Evolutionary conservation across 805 yeast species (phyloP).

Genomic region (Blastobotrys robertii): DNA sequence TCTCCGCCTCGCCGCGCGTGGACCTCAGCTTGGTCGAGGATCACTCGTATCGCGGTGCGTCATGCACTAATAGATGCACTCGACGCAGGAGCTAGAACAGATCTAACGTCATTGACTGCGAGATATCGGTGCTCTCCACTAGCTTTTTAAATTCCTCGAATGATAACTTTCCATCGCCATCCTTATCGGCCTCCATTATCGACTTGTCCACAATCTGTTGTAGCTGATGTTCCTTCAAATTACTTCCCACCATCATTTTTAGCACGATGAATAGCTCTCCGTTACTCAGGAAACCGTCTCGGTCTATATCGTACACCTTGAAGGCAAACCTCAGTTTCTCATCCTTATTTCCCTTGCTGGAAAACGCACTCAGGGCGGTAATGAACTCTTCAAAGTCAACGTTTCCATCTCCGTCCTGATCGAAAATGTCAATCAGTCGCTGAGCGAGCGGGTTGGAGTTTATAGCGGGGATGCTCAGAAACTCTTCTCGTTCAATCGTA

Average conservation of each 20-base stretch:
- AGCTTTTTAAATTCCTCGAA: conserved; percentile 72
- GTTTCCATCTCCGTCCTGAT: conserved; percentile 83
- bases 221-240: conserved; percentile 73
- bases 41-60: too few relatives aligned
- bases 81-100: conserved; percentile 21
- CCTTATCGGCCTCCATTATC: conserved; percentile 82
- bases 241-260: conserved; percentile 95
- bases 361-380: conserved; percentile 74
- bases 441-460: conserved; percentile 81
- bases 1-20: too few relatives aligned
- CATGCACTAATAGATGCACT: too few relatives aligned
- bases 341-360: conserved; percentile 67
- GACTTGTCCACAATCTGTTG: conserved; percentile 98
- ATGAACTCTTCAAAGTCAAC: conserved; percentile 95
- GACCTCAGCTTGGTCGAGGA: too few relatives aligned
- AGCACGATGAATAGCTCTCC: conserved; percentile 89
- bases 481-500: conserved; percentile 82
- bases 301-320: conserved; percentile 88
- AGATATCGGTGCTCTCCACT: conserved; percentile 30
- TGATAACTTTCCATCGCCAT: conserved; percentile 76
- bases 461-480: conserved; percentile 87
- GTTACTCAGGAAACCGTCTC: conserved; percentile 89
- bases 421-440: conserved; percentile 88
- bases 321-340: conserved; percentile 86
- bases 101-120: conserved; percentile 28